phyloP scores from a whole-genome alignment of 2,329 filamentous ascomycete genomes.

The Ramularia endophylla region DNA sequence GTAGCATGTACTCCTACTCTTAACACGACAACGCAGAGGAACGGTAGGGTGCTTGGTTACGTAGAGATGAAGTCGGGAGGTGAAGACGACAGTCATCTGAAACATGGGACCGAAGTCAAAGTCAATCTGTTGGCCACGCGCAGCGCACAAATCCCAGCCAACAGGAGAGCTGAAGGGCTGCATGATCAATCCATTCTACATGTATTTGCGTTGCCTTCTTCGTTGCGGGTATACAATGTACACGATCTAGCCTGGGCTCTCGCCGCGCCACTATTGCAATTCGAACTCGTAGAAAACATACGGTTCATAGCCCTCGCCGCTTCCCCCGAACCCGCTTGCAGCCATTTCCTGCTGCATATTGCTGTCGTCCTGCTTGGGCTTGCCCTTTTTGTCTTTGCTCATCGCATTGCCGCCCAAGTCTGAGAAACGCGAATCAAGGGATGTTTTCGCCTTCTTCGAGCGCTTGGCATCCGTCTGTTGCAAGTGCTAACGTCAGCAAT shows the following conservation, averaged over 20 bases:
- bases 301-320: slow-evolving; percentile 81
- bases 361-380: slow-evolving; percentile 83
- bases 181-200: too few species aligned
- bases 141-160: too few species aligned
- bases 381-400: slow-evolving; percentile 86
- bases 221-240: neutral
- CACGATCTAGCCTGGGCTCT: neutral
- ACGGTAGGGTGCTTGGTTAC: too few species aligned
- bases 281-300: slow-evolving; percentile 98
- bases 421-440: slow-evolving; percentile 75
- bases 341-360: slow-evolving; percentile 76
- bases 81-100: too few species aligned
- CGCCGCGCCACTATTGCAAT: slow-evolving; percentile 45
- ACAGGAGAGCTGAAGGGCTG: too few species aligned
- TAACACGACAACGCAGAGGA: too few species aligned
- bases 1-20: too few species aligned
- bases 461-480: slow-evolving; percentile 73
- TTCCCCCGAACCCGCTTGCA: slow-evolving; percentile 60
- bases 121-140: too few species aligned
- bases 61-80: too few species aligned
- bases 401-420: slow-evolving; percentile 95
- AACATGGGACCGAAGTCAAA: too few species aligned
- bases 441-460: slow-evolving; percentile 61
- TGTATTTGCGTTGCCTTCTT: neutral
- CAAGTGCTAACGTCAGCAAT: neutral